Conservation (phyloP, 192 early-diverging fungal species). For the Linnemannia zychae region DNA sequence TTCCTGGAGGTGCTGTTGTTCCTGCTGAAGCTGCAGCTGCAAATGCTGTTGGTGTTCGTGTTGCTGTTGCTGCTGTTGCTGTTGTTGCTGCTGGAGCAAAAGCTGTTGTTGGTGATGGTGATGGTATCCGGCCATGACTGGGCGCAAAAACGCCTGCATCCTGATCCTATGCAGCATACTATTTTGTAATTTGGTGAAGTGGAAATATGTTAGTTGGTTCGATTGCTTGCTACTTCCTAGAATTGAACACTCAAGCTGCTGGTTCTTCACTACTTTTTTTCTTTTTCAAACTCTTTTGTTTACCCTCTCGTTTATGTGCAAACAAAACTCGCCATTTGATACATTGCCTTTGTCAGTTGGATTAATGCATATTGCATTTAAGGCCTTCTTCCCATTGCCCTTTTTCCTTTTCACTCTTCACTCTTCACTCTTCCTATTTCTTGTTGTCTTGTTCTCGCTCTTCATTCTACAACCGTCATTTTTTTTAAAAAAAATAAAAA, state of each 20-base stretch:
- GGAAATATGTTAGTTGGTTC: too few species aligned
- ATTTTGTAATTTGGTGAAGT: background rate
- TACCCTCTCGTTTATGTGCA: background rate
- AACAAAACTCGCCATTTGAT: too few species aligned
- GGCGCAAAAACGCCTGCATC: constrained; percentile 45
- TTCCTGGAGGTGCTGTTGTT: background rate
- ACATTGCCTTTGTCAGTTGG: too few species aligned
- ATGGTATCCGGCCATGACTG: constrained; percentile 35
- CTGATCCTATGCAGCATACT: constrained; percentile 50
- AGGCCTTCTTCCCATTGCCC: too few species aligned
- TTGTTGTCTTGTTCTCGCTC: too few species aligned
- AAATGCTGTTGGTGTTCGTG: background rate
- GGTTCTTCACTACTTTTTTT: too few species aligned
- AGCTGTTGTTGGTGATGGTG: constrained; percentile 24
- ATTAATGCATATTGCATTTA: too few species aligned
- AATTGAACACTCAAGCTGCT: too few species aligned
- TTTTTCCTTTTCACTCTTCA: background rate
- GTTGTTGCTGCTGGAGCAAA: constrained; percentile 29
- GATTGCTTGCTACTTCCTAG: too few species aligned
- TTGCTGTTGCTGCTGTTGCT: constrained; percentile 2
- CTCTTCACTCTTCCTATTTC: background rate
- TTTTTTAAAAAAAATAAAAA: too few species aligned
- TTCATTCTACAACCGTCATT: too few species aligned
- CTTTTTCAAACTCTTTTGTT: too few species aligned
- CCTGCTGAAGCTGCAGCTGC: background rate